phyloP scores from a whole-genome alignment of 164 flowering plant genomes.

The Aristolochia californica region DNA sequence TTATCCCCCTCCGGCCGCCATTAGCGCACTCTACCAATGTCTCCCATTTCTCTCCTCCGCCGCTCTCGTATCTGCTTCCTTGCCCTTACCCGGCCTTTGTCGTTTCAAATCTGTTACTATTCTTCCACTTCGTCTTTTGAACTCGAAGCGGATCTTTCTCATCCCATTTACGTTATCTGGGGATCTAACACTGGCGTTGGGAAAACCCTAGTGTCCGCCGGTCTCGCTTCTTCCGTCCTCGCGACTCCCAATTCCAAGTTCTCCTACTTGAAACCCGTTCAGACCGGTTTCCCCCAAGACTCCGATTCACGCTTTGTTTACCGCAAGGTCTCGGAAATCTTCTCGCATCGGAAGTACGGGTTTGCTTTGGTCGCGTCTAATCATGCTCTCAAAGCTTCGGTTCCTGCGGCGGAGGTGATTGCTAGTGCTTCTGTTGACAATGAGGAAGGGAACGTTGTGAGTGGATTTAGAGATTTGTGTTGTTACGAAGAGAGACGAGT shows the following conservation, averaged over 20 bases:
- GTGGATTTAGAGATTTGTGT: slow-evolving; percentile 34
- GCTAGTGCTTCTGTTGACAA: slow-evolving; percentile 5
- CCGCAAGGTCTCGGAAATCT: slow-evolving; percentile 38
- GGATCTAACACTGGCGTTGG: slow-evolving; percentile 86
- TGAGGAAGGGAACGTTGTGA: slow-evolving; percentile 5
- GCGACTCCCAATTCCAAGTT: slow-evolving; percentile 20
- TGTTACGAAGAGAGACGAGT: slow-evolving; percentile 39
- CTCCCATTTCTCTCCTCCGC: slow-evolving; percentile 3
- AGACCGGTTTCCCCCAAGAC: slow-evolving; percentile 88
- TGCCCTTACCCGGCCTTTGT: neutral
- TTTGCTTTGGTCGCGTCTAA: slow-evolving; percentile 42
- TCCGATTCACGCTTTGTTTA: slow-evolving; percentile 77
- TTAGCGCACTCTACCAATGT: slow-evolving; percentile 14
- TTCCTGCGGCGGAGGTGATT: slow-evolving; percentile 23
- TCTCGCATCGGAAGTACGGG: slow-evolving; percentile 19
- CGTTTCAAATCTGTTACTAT: too few relatives aligned
- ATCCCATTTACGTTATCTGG: slow-evolving; percentile 77
- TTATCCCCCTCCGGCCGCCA: too few relatives aligned
- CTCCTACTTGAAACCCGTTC: slow-evolving; percentile 77
- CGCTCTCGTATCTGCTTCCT: slow-evolving; percentile 3
- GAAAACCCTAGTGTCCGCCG: slow-evolving; percentile 88
- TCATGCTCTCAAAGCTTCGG: slow-evolving; percentile 38
- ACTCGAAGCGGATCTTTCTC: slow-evolving; percentile 39
- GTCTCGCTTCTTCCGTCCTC: slow-evolving; percentile 56
- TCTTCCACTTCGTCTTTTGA: slow-evolving; percentile 4